Evolutionary conservation across 2,329 filamentous ascomycete genomes (phyloP).

Genomic region (Trichoderma sp.): DNA sequence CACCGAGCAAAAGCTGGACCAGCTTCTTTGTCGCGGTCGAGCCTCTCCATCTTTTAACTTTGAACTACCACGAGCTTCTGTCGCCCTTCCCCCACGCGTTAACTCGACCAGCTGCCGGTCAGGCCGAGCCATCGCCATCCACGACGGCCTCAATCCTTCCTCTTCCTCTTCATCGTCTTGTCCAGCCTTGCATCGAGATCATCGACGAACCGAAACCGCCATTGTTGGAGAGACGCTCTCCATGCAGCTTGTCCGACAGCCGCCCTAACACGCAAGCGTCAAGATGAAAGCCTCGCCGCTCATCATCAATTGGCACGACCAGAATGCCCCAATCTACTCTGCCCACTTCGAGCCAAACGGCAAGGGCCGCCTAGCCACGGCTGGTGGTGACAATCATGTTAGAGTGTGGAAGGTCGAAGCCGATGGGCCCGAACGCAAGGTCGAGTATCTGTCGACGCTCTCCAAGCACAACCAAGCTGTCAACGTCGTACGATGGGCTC

Average conservation of each 20-base stretch:
- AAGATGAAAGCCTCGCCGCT: constrained; percentile 94
- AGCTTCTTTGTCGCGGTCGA: constrained; percentile 12
- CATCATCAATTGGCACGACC: constrained; percentile 98
- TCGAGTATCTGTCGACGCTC: constrained; percentile 88
- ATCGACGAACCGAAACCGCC: neutral
- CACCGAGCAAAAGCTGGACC: neutral
- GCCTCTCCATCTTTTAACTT: constrained; percentile 9
- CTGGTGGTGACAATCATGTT: constrained; percentile 94
- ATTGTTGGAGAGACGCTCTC: constrained; percentile 14
- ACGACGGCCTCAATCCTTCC: neutral
- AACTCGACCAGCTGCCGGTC: neutral
- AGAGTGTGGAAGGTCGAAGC: constrained; percentile 89
- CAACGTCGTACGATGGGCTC: constrained; percentile 95
- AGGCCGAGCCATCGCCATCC: neutral
- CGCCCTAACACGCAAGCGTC: constrained; percentile 31
- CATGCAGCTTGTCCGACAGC: constrained; percentile 32
- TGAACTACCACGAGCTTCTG: constrained; percentile 2
- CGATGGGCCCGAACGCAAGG: constrained; percentile 80
- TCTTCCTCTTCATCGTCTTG: neutral
- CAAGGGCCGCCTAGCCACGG: constrained; percentile 88
- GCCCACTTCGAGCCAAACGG: constrained; percentile 93
- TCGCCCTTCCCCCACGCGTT: constrained; percentile 12
- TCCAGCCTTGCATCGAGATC: neutral
- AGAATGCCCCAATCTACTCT: constrained; percentile 95
- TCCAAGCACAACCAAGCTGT: constrained; percentile 94